Evolutionary conservation across 495 filamentous ascomycete species (phyloP), one percentile per base, ranked within the genome.

Genomic region (Penicillium canescens): DNA sequence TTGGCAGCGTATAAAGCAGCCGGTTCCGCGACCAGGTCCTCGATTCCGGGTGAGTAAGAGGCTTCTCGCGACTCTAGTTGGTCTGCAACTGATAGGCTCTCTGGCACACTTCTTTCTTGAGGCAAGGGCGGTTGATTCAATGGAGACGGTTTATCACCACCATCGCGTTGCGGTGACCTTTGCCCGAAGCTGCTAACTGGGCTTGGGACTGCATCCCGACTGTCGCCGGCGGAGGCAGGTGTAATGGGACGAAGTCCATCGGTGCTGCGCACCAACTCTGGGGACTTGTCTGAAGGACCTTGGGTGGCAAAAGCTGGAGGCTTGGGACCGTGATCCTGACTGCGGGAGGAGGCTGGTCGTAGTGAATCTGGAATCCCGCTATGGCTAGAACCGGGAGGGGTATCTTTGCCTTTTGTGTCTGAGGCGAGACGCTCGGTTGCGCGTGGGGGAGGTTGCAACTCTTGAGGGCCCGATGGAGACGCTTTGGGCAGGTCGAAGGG

Each of bases 201-300:
- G 33, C 67, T 68, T 34, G 56, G 42, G 14, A 43, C 21, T 31
- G 50, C 23, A n/a, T 59, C 60, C 35, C 50, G 55, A 41, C 20
- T 60, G 6, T 75, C 69, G 37, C 53, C 43, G 31, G 46, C 54
- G 13, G 69, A 69, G 0, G 53, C 63, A 11, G 73, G 56, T 7
- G 70, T 71, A 20, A 56, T 61, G 26, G 69, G 71, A 11, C 63
- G 69, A 42, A 68, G 44, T 16, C 49, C 61, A 54, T 76, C 73
- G 13, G 59, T 64, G 40, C 51, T 66, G 24, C 55, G 66, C 53
- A 63, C 61, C 23, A 47, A 36, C 13, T 65, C 62, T 11, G 60
- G 42, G 3, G 60, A 51, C 45, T 43, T 69, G 47, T 50, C 48
- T 42, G 55, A 61, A 50, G 42, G 47, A 40, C 42, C 36, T 46